Evolutionary conservation across 1,284 basidiomycete species (phyloP).

Genomic region (Sporisorium graminicola): DNA sequence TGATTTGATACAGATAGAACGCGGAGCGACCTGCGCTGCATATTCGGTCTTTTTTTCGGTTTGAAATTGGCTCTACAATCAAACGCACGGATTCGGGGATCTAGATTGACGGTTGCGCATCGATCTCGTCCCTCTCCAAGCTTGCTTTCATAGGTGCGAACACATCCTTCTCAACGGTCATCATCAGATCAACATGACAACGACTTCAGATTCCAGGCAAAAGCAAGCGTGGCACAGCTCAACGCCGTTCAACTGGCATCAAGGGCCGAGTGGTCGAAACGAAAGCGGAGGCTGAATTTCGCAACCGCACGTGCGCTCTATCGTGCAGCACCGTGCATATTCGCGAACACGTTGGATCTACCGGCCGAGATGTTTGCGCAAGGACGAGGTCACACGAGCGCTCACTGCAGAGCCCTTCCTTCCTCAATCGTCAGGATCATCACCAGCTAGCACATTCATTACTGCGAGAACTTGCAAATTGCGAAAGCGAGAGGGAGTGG

Average conservation of each 20-base stretch:
- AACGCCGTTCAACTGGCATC: too few relatives aligned
- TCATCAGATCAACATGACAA: too few relatives aligned
- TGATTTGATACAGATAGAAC: background rate
- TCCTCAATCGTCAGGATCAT: background rate
- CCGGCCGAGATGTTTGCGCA: slow-evolving; percentile 17
- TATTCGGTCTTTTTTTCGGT: background rate
- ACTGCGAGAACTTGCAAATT: background rate
- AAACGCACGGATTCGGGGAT: too few relatives aligned
- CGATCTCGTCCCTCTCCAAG: background rate
- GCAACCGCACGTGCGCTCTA: slow-evolving; percentile 40
- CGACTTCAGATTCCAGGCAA: too few relatives aligned
- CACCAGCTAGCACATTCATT: background rate
- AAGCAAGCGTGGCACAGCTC: background rate
- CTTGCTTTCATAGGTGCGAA: too few relatives aligned
- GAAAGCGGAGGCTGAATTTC: slow-evolving; percentile 26
- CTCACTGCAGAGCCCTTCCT: background rate
- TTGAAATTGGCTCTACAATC: background rate
- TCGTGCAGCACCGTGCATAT: slow-evolving; percentile 30
- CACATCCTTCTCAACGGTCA: background rate
- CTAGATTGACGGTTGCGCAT: background rate
- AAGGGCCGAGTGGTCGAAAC: background rate
- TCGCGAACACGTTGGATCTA: slow-evolving; percentile 2
- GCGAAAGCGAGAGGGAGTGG: background rate
- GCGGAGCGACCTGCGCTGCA: slow-evolving; percentile 1
- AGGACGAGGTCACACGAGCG: slow-evolving; percentile 24